Evolutionary conservation across 768 basidiomycete species (phyloP).

Genomic region (Rhodotorula sphaerocarpa): DNA sequence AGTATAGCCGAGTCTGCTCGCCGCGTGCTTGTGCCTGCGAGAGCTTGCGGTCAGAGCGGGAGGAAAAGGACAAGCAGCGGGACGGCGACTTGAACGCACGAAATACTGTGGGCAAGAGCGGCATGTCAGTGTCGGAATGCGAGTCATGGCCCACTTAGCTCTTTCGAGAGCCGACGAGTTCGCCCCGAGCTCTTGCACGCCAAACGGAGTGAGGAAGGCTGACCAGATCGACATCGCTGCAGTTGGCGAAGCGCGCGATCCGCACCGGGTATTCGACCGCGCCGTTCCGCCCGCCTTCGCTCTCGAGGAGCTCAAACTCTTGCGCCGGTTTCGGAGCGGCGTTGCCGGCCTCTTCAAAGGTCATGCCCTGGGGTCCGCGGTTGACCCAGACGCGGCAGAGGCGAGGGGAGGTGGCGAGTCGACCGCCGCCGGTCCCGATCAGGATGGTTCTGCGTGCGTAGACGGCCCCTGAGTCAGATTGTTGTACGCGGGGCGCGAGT

Average conservation of each 20-base stretch:
- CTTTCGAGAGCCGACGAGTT: too few relatives aligned
- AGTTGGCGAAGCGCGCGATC: constrained; percentile 35
- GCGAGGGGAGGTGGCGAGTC: constrained; percentile 16
- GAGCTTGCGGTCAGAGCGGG: background rate
- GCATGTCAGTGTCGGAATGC: too few relatives aligned
- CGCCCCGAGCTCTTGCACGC: too few relatives aligned
- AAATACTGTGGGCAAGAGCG: background rate
- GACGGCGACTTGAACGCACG: background rate
- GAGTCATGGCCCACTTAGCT: too few relatives aligned
- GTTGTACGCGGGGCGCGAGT: too few relatives aligned
- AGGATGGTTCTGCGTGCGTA: constrained; percentile 20
- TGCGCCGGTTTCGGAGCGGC: constrained; percentile 20
- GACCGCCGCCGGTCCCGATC: constrained; percentile 34
- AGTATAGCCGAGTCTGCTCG: constrained; percentile 30
- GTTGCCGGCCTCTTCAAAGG: constrained; percentile 25
- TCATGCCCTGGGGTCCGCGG: constrained; percentile 12
- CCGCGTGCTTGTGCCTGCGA: constrained; percentile 14
- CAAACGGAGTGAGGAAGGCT: too few relatives aligned
- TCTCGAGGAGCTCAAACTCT: constrained; percentile 36
- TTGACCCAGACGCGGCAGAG: constrained; percentile 36
- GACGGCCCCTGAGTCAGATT: too few relatives aligned
- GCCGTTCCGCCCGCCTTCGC: constrained; percentile 21
- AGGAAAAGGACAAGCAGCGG: background rate
- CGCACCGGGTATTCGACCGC: constrained; percentile 38
- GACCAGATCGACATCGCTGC: constrained; percentile 21